Base-by-base conservation (phyloP, 2,329 filamentous ascomycete genomes). In the Pseudogymnoascus verrucosus region DNA sequence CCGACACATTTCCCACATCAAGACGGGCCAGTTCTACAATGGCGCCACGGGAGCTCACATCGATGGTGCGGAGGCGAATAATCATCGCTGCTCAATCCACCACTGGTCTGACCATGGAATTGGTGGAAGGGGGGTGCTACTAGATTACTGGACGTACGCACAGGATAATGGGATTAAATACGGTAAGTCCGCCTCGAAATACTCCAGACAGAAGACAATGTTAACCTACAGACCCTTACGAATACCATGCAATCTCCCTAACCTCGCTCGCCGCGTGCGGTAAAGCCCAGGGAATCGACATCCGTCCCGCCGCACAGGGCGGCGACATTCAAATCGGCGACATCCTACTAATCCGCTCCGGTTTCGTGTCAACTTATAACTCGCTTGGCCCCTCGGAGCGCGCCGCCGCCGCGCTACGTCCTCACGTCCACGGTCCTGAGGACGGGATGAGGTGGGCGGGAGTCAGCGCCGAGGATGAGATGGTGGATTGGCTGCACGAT, bases 51-150 rank as follows among this genome's bases (percentile, higher is more conserved):
- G 64, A 2, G 66, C 66, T 11, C 68, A 73, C 54, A 71, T 73
- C 26, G 60, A 66, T 28, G 71, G 70, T 1, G 60, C 61, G 21
- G 61, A 69, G 16, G 64, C 67, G 23, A 68, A 71, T 44, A 59
- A 65, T 21, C 65, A 72, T 14, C 70, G 71, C 31, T 71, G 70
- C 60, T 67, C 68, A 0, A 71, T 73, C n/a, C 71, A 73, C 62
- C 69, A 72, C 62, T 72, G 70, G 71, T 68, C 68, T 14, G 64
- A 69, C 26, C 68, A 71, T 57, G 83, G 83, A 11, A 84, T 86
- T 62, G 81, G 83, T 0, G 83, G 82, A 5, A 74, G 83, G 0
- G 83, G 81, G 3, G 74, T 85, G 2, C 70, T 85, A 23, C 69
- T 85, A 34, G 83, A 85, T 69, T 80, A 81, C 66, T 78, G 80